Evolutionary conservation across 2,329 filamentous ascomycete species (phyloP), one percentile per base, ranked within the genome.

Genomic region (Diaporthe capsici): DNA sequence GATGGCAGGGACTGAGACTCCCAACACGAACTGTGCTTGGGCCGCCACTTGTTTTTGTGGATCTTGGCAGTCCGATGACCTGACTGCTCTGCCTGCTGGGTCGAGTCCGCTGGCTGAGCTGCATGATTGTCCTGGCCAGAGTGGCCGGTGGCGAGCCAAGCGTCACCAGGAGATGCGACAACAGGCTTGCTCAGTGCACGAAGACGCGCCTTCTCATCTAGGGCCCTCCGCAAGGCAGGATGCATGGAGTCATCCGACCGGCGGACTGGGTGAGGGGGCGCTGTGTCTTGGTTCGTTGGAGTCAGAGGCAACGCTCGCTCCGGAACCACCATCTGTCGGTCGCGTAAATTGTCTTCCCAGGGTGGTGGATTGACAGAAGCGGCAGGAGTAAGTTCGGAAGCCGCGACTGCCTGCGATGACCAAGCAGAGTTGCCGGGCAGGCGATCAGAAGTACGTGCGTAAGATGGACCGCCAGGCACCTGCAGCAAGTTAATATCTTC

Each of bases 1-100:
- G 77, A 67, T 2, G 76, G 76, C 55, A 77, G 70, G 5, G 71
- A 75, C 55, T 77, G 76, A 55, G 71, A 75, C 8, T 61, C 28
- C 47, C 39, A 39, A n/a, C 72, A 49, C 2, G 47, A 47, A 31
- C 60, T 74, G 42, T 53, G 61, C 22, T 70, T 72, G 58, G 75
- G 73, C 0, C 57, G 70, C 76, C 73, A 75, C 57, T 61, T 67
- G 42, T 73, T 65, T 10, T 57, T 65, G 25, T 65, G 47, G 12
- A 15, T 22, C 28, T 34, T 65, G 47, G 71, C 4, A 20, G n/a
- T 34, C 13, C 15, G 34, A 12, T 28, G 49, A 20, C 22, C 37
- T 55, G 65, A 15, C 20, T 49, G 49, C 22, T 55, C 34, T 39
- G 17, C 31, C n/a, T 63, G 28, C 12, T 31, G 60, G 17, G 17